These are phyloP conservation scores for Acacia acuminata DNA, from an alignment of 306 rosid species.

Conservation along the genomic window DNA sequence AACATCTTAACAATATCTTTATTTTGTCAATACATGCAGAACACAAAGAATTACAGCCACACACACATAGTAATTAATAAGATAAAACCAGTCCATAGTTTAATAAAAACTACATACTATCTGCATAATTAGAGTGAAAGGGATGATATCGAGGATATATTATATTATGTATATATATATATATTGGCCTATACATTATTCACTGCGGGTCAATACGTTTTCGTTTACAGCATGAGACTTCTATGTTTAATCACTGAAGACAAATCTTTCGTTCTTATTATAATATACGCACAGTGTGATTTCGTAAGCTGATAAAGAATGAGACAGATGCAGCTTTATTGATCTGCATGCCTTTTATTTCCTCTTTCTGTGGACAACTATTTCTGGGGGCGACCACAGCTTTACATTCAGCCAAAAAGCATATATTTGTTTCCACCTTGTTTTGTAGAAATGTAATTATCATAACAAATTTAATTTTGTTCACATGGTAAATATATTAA, in stretches of 20 bases:
- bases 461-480: neutral
- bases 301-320: neutral
- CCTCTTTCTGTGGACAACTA: neutral
- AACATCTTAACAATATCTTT: neutral
- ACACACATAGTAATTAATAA: neutral
- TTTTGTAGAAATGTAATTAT: neutral
- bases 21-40: neutral
- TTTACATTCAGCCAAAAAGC: neutral
- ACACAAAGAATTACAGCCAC: neutral
- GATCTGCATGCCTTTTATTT: neutral
- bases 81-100: neutral
- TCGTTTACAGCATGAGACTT: neutral
- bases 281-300: neutral
- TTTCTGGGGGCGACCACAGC: slow-evolving; percentile 10
- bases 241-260: neutral
- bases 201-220: neutral
- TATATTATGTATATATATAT: neutral
- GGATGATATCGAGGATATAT: neutral
- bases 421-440: neutral
- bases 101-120: neutral
- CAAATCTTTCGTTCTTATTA: neutral
- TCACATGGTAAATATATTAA: neutral
- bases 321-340: neutral
- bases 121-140: neutral
- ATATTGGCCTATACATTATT: neutral